Evolutionary conservation across 495 filamentous ascomycete species (phyloP).

Genomic region (Astrothelium macrocarpum): DNA sequence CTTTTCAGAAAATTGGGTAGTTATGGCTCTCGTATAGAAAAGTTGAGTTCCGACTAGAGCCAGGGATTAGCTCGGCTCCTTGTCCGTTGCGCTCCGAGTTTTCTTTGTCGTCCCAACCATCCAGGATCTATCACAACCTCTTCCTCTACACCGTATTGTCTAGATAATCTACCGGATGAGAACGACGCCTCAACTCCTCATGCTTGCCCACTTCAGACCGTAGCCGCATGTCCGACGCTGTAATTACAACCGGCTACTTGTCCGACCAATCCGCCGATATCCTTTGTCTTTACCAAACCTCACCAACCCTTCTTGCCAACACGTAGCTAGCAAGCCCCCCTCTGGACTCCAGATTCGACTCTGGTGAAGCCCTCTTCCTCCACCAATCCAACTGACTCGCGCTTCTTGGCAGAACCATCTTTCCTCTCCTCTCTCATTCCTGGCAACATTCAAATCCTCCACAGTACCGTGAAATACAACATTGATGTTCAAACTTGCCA

Average conservation of each 20-base stretch:
- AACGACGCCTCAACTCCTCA: no score
- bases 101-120: not conserved
- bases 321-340: slow-evolving; percentile 52
- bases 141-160: no score
- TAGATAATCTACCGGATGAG: no score
- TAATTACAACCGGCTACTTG: not conserved
- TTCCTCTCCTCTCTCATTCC: slow-evolving; percentile 32
- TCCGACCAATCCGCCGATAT: not conserved
- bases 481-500: slow-evolving; percentile 52
- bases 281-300: slow-evolving; percentile 3
- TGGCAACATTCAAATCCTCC: slow-evolving; percentile 28
- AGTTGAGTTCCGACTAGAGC: not conserved
- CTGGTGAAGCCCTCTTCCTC: slow-evolving; percentile 50
- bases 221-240: not conserved
- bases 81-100: not conserved
- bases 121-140: not conserved
- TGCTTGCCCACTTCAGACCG: no score
- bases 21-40: not conserved
- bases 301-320: slow-evolving; percentile 52
- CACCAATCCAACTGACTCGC: slow-evolving; percentile 45
- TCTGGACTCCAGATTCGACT: slow-evolving; percentile 54
- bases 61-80: not conserved
- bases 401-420: slow-evolving; percentile 65
- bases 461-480: slow-evolving; percentile 50
- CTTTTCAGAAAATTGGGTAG: not conserved